These are phyloP conservation scores for Plasmodium blacklocki DNA, from an alignment of 169 alveolate genomes.

Conservation along the genomic window DNA sequence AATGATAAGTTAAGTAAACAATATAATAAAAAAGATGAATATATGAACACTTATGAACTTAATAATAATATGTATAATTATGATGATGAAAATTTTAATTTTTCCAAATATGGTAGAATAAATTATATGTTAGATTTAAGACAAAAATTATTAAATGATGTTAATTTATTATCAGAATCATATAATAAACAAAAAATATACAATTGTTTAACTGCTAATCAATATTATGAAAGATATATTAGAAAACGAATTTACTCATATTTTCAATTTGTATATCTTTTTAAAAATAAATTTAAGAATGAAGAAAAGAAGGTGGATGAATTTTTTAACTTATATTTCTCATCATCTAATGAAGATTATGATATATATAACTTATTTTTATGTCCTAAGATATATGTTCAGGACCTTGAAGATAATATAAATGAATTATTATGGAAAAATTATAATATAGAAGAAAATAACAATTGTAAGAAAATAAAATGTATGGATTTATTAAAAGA, in stretches of 20 bases:
- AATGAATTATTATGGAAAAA: constrained; percentile 24
- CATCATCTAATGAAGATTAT: constrained; percentile 36
- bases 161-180: constrained; percentile 78
- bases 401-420: not conserved
- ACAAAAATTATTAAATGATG: constrained; percentile 80
- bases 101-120: constrained; percentile 92
- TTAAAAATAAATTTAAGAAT: constrained; percentile 10
- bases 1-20: constrained; percentile 35
- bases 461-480: constrained; percentile 17
- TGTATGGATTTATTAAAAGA: constrained; percentile 29
- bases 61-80: constrained; percentile 59
- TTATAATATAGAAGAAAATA: not conserved
- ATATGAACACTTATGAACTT: not conserved
- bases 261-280: constrained; percentile 38
- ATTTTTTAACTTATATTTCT: constrained; percentile 28
- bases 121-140: constrained; percentile 87
- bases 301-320: constrained; percentile 1
- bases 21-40: not conserved
- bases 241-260: constrained; percentile 49
- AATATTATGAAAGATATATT: constrained; percentile 77
- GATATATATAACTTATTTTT: constrained; percentile 64
- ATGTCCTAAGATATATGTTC: constrained; percentile 61
- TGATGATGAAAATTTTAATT: constrained; percentile 80
- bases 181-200: constrained; percentile 76
- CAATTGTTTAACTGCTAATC: constrained; percentile 78